Evolutionary conservation across 1,284 basidiomycete genomes (phyloP).

Genomic region (Tylopilus orsonianus): DNA sequence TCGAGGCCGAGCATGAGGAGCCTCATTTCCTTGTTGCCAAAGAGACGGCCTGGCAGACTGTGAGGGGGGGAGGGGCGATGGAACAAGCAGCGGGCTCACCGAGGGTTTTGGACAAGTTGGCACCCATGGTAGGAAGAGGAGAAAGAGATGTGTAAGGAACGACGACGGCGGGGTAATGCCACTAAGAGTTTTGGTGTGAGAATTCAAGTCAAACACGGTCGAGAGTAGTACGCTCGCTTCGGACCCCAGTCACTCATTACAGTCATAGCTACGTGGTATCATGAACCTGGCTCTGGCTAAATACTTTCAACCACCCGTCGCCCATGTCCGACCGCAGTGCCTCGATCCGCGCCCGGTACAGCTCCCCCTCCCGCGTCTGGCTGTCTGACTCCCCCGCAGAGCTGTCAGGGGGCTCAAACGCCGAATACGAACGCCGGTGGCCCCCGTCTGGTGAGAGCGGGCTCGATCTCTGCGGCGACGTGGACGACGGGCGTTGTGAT

Average conservation of each 20-base stretch:
- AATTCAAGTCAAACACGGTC: conserved; percentile 23
- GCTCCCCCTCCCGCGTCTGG: conserved; percentile 51
- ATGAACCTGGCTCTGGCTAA: conserved; percentile 57
- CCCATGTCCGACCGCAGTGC: conserved; percentile 82
- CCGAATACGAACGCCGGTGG: conserved; percentile 35
- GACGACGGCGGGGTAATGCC: conserved; percentile 38
- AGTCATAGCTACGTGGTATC: conserved; percentile 1
- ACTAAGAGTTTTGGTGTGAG: conserved; percentile 27
- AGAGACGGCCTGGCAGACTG: conserved; percentile 70
- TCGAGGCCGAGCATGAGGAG: conserved; percentile 90
- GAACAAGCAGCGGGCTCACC: conserved; percentile 41
- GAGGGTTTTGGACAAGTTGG: conserved; percentile 74
- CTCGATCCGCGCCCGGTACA: conserved; percentile 77
- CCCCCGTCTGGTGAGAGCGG: conserved; percentile 16
- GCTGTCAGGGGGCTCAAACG: conserved; percentile 53
- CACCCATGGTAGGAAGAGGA: conserved; percentile 53
- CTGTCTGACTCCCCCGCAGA: conserved; percentile 17
- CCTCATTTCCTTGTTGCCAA: conserved; percentile 99
- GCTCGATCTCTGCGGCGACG: conserved; percentile 48
- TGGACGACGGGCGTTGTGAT: conserved; percentile 40
- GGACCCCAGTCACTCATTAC: conserved; percentile 35
- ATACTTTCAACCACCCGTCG: conserved; percentile 83
- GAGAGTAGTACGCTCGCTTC: conserved; percentile 8
- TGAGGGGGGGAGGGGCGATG: conserved; percentile 2
- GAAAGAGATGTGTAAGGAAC: conserved; percentile 40